Percentiles rank a stretch among this genome's conserved stretches.
phyloP scores from a whole-genome alignment of 805 yeast genomes.

The Clavispora vitiphila region DNA sequence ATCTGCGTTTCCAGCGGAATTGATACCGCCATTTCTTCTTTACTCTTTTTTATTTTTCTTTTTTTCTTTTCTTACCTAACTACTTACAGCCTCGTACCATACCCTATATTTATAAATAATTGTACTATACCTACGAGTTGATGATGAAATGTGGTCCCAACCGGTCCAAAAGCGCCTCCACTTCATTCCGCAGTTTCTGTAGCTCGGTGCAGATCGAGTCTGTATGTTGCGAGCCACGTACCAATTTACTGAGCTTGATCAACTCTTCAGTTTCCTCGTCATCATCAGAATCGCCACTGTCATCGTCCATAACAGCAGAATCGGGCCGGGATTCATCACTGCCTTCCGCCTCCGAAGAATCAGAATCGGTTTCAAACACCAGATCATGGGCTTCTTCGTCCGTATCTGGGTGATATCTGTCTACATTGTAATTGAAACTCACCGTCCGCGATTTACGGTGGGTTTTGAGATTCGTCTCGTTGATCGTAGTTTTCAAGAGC shows the following conservation, averaged over 20 bases:
- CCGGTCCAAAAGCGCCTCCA: constrained; percentile 42
- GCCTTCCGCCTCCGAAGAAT: constrained; percentile 1
- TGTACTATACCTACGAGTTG: constrained; percentile 21
- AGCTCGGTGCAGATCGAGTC: constrained; percentile 71
- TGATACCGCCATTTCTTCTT: no score
- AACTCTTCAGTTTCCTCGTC: constrained; percentile 21
- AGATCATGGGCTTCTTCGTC: constrained; percentile 4
- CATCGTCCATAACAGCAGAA: background rate
- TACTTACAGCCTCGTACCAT: no score
- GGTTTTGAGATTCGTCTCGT: constrained; percentile 15
- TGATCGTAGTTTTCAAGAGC: constrained; percentile 10
- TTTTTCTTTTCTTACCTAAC: no score
- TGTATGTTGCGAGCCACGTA: constrained; percentile 50
- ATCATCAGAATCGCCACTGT: constrained; percentile 2
- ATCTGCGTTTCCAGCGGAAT: no score
- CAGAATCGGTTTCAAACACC: constrained; percentile 15
- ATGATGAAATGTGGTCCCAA: constrained; percentile 34
- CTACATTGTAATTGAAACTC: constrained; percentile 27
- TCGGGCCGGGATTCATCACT: background rate
- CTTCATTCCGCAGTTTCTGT: constrained; percentile 49
- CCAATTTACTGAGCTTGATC: constrained; percentile 35
- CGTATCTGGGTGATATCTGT: background rate
- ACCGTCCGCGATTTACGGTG: constrained; percentile 25
- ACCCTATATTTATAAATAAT: background rate
- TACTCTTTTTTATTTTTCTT: no score